Base-by-base conservation (phyloP, 768 basidiomycete genomes). In the Dioszegia crocea region DNA sequence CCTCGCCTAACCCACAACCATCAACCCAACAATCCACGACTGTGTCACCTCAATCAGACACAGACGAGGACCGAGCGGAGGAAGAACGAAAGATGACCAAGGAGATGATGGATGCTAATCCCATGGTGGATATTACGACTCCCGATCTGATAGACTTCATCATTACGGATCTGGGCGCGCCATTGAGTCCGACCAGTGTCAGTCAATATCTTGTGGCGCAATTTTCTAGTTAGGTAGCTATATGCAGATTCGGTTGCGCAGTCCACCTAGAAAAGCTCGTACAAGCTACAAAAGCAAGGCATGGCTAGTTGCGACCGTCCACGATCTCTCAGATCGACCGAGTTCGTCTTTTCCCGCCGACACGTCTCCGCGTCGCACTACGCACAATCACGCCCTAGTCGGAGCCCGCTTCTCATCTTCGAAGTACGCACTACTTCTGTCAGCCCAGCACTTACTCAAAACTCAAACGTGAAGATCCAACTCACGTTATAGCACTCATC, bases 181-280 rank as follows among this genome's bases (percentile, higher is more conserved):
- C 71, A 27, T 51, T 75, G 51, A 64, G 60, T 48, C 66, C 92
- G 30, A 88, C 90, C 78, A 88, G 89, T 58, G 90, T 96, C 64
- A 92, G 89, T 78, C 91, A 92, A 76, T 93, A 93, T 76, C 82
- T 96, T 43, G 92, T 96, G 59, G 91, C 89, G 64, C 91, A 93
- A 86, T 94, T 78, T 60, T 72, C 76, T 50, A 41, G 21, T 30
- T 46, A 56, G 29, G 9, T 19, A 24, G 39, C 27, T 11, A 33
- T 17, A 24, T 19, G 29, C 5, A 31, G 19, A 24, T 16, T n/a
- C 12, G 21, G 4, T 24, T 24, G 12, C 26, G 16, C 38, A 10
- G 30, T n/a, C n/a, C n/a, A n/a, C n/a, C n/a, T n/a, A n/a, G n/a
- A n/a, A n/a, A n/a, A n/a, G n/a, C n/a, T n/a, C n/a, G n/a, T n/a